Percentiles rank a stretch among this genome's conserved stretches.
Conservation (phyloP, 257 asterid species). For the Lantana camara region DNA sequence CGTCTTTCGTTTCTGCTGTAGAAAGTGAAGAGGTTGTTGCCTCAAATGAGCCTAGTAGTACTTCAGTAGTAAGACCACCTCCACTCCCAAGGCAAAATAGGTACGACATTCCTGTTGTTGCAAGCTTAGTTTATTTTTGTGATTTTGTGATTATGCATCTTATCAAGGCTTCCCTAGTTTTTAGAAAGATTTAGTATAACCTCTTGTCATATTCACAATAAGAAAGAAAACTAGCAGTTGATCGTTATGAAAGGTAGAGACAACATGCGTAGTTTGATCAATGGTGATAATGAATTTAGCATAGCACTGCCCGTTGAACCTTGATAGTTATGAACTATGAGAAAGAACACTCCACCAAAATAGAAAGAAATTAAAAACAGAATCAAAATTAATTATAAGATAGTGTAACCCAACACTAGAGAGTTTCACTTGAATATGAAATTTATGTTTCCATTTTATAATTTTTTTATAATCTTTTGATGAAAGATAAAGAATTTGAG, state of each 20-base stretch:
- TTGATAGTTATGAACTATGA: too few relatives aligned
- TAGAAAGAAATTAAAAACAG: too few relatives aligned
- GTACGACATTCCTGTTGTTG: slow-evolving; percentile 32
- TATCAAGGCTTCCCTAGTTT: neutral
- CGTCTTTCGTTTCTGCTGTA: slow-evolving; percentile 60
- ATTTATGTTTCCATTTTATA: neutral
- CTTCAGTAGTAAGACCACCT: slow-evolving; percentile 44
- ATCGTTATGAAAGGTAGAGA: neutral
- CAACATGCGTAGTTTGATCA: neutral
- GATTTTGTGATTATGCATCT: too few relatives aligned
- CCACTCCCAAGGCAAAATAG: slow-evolving; percentile 71
- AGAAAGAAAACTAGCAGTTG: neutral
- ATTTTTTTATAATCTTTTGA: neutral
- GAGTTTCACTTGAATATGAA: neutral
- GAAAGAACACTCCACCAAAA: too few relatives aligned
- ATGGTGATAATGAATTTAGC: neutral
- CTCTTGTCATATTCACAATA: neutral
- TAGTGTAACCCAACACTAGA: neutral
- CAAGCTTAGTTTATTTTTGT: slow-evolving; percentile 1
- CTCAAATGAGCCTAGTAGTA: slow-evolving; percentile 49
- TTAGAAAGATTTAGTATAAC: neutral
- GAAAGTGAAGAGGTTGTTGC: slow-evolving; percentile 63
- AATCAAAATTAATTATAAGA: too few relatives aligned
- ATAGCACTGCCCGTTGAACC: too few relatives aligned
- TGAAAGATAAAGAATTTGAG: neutral